phyloP scores from a whole-genome alignment of 2,329 filamentous ascomycete species.

The Aspergillus persii region DNA sequence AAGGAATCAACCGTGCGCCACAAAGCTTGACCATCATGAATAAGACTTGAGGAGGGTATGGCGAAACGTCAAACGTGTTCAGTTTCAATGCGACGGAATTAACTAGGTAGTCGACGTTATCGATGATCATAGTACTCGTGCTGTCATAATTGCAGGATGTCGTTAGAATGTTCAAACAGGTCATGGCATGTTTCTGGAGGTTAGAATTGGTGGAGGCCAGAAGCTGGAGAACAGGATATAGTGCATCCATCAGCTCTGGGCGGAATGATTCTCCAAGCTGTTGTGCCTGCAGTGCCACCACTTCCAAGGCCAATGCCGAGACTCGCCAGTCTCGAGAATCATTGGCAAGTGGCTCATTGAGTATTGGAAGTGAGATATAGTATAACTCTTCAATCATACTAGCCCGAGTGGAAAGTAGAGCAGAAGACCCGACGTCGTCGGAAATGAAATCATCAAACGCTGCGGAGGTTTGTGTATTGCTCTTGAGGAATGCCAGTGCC shows the following conservation, averaged over 20 bases:
- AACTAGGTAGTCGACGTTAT: conserved; percentile 94
- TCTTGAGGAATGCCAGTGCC: conserved; percentile 67
- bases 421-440: conserved; percentile 32
- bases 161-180: conserved; percentile 78
- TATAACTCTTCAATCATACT: conserved; percentile 47
- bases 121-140: conserved; percentile 76
- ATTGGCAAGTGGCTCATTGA: conserved; percentile 39
- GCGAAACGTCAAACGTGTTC: conserved; percentile 88
- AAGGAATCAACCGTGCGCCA: conserved; percentile 77
- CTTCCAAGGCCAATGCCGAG: conserved; percentile 76
- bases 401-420: conserved; percentile 24
- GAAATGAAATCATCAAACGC: conserved; percentile 67
- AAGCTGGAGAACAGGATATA: conserved; percentile 90
- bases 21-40: conserved; percentile 92
- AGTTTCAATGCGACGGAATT: conserved; percentile 87
- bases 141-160: conserved; percentile 69
- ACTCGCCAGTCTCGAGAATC: conserved; percentile 64
- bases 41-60: conserved; percentile 84
- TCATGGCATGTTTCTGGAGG: conserved; percentile 78
- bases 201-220: conserved; percentile 68
- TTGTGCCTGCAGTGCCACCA: conserved; percentile 71
- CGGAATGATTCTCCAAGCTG: conserved; percentile 68
- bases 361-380: conserved; percentile 39
- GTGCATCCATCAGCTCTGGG: conserved; percentile 80
- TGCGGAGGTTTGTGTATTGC: conserved; percentile 50